Evolutionary conservation across 116 monocot genomes (phyloP).

Genomic region (Iris pallida): DNA sequence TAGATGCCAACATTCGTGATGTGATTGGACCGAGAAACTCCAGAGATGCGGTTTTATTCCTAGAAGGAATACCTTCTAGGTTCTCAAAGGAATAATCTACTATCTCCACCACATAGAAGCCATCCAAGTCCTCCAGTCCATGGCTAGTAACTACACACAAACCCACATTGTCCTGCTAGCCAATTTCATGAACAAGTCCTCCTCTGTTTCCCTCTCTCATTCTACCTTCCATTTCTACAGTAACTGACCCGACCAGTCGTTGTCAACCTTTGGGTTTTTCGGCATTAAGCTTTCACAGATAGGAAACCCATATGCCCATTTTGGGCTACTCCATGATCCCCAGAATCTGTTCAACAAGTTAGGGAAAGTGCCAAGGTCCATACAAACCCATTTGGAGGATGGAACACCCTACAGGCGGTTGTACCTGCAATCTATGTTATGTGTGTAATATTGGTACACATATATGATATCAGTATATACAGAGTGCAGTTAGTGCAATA

Average conservation of each 20-base stretch:
- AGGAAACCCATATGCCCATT: slow-evolving; percentile 77
- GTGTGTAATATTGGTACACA: too few species aligned
- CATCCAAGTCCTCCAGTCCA: slow-evolving; percentile 65
- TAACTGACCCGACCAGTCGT: slow-evolving; percentile 66
- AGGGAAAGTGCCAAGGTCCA: slow-evolving; percentile 64
- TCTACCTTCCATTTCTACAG: slow-evolving; percentile 65
- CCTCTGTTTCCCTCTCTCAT: slow-evolving; percentile 43
- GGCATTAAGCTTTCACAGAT: slow-evolving; percentile 66
- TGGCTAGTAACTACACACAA: slow-evolving; percentile 29
- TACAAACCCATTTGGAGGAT: slow-evolving; percentile 63
- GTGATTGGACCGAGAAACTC: slow-evolving; percentile 67
- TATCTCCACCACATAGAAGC: slow-evolving; percentile 67
- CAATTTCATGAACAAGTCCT: slow-evolving; percentile 83
- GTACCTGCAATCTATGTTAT: too few species aligned
- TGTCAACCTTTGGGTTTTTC: slow-evolving; percentile 63
- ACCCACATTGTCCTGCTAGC: slow-evolving; percentile 60
- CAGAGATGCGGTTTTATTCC: slow-evolving; percentile 46
- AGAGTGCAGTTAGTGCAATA: too few species aligned
- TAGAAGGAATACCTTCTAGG: slow-evolving; percentile 66
- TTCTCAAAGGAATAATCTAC: slow-evolving; percentile 85
- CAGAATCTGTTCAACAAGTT: slow-evolving; percentile 69
- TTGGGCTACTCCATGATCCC: slow-evolving; percentile 70
- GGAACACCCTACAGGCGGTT: slow-evolving; percentile 75
- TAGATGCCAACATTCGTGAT: slow-evolving; percentile 69
- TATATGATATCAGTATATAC: too few species aligned